Base-by-base conservation (phyloP, 768 basidiomycete genomes). In the Cystoderma amianthinum region DNA sequence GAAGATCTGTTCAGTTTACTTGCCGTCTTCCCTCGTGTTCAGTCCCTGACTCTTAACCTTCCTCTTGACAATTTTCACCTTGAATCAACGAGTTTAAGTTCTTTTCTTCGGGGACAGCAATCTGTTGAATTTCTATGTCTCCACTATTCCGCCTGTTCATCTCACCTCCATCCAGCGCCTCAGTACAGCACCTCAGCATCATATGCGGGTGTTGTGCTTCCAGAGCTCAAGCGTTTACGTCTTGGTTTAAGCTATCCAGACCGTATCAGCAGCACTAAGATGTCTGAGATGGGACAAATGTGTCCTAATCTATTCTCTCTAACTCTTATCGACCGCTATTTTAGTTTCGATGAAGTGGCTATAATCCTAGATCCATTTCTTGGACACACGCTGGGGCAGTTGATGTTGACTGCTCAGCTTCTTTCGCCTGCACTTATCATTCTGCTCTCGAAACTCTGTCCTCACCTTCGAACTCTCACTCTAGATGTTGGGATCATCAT, bases 11-110 rank as follows among this genome's bases (percentile, higher is more conserved):
- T 28, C 25, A n/a, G n/a, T n/a, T n/a, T n/a, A 44, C 32, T 10
- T 28, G 36, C 32, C 47, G 48, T 2, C 48, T 19, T 6, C 44
- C 39, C 11, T 44, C 25, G 7, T 28, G 7, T 28, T n/a, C 25
- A n/a, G 7, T 28, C 25, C n/a, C n/a, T 28, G 25, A 28, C 25
- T 7, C 25, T 28, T n/a, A 28, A 28, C 25, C 25, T 28, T n/a
- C 25, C 25, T 7, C 7, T 28, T 7, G 25, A 28, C 25, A 28
- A 28, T 28, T 28, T 28, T 28, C 25, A 28, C 25, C 25, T 7
- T n/a, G 25, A 28, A 28, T 7, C n/a, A n/a, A n/a, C 7, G 25
- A n/a, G n/a, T 7, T 7, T 28, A n/a, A n/a, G 7, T n/a, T n/a
- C 7, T 7, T 28, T 28, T 28, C 7, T 28, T 7, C 25, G n/a